Evolutionary conservation across 140 eudicot genomes (phyloP), one percentile per base, ranked within the genome.

Genomic region (Senecio squalidus): DNA sequence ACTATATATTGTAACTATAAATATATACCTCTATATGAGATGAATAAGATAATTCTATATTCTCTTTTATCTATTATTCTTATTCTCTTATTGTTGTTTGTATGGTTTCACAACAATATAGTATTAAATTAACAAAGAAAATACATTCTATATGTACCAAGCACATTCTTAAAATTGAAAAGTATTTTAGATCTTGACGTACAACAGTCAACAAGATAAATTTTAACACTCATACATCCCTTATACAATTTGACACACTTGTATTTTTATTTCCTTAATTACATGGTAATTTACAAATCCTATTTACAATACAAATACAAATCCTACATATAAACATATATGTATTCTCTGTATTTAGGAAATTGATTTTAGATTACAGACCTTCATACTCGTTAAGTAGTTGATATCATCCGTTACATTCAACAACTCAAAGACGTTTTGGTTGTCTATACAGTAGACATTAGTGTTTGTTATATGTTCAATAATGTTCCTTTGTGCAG

Each of bases 171-270:
- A n/a, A n/a, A n/a, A n/a, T n/a, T n/a, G n/a, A n/a, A n/a, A n/a
- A n/a, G n/a, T n/a, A n/a, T n/a, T n/a, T n/a, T n/a, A n/a, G n/a
- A n/a, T n/a, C n/a, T n/a, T n/a, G n/a, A n/a, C n/a, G 13, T 22
- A 22, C 27, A 22, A 48, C 5, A 48, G 13, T 7, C 17, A 43
- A 43, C 18, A n/a, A 16, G 10, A 48, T 8, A 48, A 9, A 48
- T 48, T 49, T 18, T 18, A 49, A 29, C 16, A 5, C 28, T 3
- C 21, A 4, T 11, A 18, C 46, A 15, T 34, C 11, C 1, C 33
- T 9, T 57, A 2, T 57, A 57, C 48, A 57, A 20, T 34, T 57
- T 57, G 30, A 57, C 47, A 56, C 47, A 34, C 62, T 10, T 33
- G 1, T 18, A 20, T 34, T 4, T 55, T 53, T 30, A 46, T 47